These are phyloP conservation scores for Leccinum cinnamomeum DNA, from an alignment of 1,284 basidiomycete genomes.

Conservation along the genomic window DNA sequence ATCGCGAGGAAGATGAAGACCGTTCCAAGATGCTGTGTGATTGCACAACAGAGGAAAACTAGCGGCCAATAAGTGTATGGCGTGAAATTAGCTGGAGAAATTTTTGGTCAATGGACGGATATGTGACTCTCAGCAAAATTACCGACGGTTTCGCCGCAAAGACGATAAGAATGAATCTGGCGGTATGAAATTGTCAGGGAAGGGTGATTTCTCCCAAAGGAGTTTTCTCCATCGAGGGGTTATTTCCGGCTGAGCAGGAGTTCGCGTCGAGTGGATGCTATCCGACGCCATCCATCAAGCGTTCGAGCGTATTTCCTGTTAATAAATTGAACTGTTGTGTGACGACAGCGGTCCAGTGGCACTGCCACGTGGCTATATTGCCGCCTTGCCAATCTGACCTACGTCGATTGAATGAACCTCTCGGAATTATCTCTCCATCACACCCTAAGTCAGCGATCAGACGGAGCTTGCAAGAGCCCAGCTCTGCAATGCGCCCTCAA, in stretches of 20 bases:
- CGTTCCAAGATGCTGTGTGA: constrained; percentile 83
- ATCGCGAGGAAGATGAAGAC: constrained; percentile 82
- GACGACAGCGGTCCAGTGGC: constrained; percentile 1
- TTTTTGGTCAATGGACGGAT: constrained; percentile 15
- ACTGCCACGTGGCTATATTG: constrained; percentile 8
- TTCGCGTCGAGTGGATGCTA: neutral
- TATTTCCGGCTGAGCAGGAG: neutral
- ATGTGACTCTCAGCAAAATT: constrained; percentile 7
- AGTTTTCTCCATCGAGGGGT: constrained; percentile 70
- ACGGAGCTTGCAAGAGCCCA: constrained; percentile 1
- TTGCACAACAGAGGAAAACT: constrained; percentile 69
- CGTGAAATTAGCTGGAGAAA: constrained; percentile 64
- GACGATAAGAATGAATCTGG: constrained; percentile 76
- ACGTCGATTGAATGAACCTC: constrained; percentile 7
- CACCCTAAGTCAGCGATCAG: constrained; percentile 3
- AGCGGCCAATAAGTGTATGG: constrained; percentile 76
- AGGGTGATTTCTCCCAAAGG: constrained; percentile 81
- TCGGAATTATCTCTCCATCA: constrained; percentile 12
- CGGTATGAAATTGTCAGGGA: constrained; percentile 88
- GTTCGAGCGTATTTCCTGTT: neutral
- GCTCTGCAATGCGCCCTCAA: neutral
- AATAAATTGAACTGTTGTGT: neutral
- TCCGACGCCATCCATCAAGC: constrained; percentile 8
- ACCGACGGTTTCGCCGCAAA: constrained; percentile 75
- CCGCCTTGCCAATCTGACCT: constrained; percentile 4